Evolutionary conservation across 2,329 filamentous ascomycete species (phyloP).

Genomic region (Penicillium sp.): DNA sequence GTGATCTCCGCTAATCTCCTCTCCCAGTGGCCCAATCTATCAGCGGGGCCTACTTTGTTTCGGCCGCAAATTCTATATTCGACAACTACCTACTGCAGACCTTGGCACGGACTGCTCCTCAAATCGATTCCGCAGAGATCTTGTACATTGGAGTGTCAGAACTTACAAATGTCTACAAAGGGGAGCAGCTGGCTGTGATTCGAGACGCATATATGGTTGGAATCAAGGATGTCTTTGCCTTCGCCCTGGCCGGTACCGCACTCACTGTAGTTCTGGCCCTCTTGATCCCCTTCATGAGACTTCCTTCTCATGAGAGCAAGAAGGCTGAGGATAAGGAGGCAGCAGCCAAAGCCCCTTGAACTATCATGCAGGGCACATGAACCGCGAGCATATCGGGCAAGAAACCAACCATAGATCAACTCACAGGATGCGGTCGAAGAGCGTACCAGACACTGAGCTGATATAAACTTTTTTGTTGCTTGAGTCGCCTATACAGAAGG

Average conservation of each 20-base stretch:
- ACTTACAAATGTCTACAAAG: background rate
- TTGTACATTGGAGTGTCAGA: background rate
- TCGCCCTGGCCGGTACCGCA: background rate
- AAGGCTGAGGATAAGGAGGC: background rate
- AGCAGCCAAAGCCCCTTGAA: too few relatives aligned
- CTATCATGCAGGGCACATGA: too few relatives aligned
- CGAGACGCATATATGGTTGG: slow-evolving; percentile 4
- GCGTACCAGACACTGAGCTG: too few relatives aligned
- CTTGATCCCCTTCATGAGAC: background rate
- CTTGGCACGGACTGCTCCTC: background rate
- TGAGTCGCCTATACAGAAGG: too few relatives aligned
- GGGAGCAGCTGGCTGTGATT: background rate
- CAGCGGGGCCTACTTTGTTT: slow-evolving; percentile 5
- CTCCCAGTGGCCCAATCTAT: slow-evolving; percentile 6
- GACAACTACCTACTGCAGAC: background rate
- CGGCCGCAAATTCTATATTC: slow-evolving; percentile 1
- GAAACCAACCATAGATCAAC: too few relatives aligned
- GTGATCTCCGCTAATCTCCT: background rate
- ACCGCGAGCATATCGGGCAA: too few relatives aligned
- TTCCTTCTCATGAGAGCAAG: background rate
- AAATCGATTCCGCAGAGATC: background rate
- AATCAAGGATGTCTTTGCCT: slow-evolving; percentile 4
- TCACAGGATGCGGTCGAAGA: too few relatives aligned
- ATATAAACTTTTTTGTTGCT: too few relatives aligned
- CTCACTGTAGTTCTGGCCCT: background rate